Evolutionary conservation across 2,329 filamentous ascomycete species (phyloP).

Genomic region (Ascosphaera aggregata): DNA sequence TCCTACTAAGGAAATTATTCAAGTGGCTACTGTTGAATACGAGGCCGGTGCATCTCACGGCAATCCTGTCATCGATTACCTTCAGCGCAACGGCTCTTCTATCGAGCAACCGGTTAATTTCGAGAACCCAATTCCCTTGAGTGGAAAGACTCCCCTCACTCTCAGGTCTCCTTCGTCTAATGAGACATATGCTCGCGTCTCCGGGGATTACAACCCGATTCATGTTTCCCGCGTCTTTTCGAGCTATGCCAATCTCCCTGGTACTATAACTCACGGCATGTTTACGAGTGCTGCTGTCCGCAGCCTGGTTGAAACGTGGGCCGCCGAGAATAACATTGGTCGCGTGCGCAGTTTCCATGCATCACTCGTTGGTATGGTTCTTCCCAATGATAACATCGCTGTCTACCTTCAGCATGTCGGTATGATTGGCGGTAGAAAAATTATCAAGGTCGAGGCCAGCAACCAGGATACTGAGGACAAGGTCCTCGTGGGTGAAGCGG

Average conservation of each 20-base stretch:
- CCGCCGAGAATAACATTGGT: slow-evolving; percentile 93
- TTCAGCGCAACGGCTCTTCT: slow-evolving; percentile 70
- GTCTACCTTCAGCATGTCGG: slow-evolving; percentile 92
- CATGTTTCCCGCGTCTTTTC: slow-evolving; percentile 96
- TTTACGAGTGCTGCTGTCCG: slow-evolving; percentile 94
- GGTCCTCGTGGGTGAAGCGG: slow-evolving; percentile 81
- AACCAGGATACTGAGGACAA: slow-evolving; percentile 95
- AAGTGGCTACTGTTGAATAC: slow-evolving; percentile 94
- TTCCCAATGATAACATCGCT: slow-evolving; percentile 85
- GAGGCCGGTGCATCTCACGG: slow-evolving; percentile 77
- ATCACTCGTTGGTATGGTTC: slow-evolving; percentile 91
- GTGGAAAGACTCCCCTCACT: slow-evolving; percentile 69
- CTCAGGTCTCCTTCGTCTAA: slow-evolving; percentile 87
- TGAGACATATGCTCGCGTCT: slow-evolving; percentile 93
- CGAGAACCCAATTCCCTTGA: slow-evolving; percentile 89
- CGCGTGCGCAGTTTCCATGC: slow-evolving; percentile 95
- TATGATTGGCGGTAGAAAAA: slow-evolving; percentile 96
- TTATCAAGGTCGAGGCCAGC: slow-evolving; percentile 93
- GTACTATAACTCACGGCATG: slow-evolving; percentile 98
- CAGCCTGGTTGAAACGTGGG: slow-evolving; percentile 94
- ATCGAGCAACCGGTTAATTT: slow-evolving; percentile 95
- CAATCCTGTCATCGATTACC: slow-evolving; percentile 91
- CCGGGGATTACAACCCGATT: slow-evolving; percentile 96
- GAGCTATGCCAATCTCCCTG: slow-evolving; percentile 81
- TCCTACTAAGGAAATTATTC: slow-evolving; percentile 89